These are phyloP conservation scores for Phaseolus lunatus DNA, from an alignment of 306 rosid genomes.

Conservation along the genomic window DNA sequence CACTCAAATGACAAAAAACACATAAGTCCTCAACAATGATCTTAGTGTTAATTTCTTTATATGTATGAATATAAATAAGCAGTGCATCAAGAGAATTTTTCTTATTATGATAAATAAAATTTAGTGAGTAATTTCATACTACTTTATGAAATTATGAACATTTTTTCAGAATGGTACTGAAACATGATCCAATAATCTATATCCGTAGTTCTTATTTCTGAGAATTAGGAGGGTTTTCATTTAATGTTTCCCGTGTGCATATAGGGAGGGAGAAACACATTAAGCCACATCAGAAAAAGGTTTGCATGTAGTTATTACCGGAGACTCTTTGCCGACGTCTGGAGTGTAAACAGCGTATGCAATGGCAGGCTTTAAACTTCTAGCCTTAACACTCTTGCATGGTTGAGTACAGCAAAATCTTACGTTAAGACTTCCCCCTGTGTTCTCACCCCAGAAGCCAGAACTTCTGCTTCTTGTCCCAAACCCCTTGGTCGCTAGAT, in stretches of 20 bases:
- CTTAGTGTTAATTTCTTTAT: neutral
- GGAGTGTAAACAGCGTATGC: constrained; percentile 63
- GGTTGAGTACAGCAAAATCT: constrained; percentile 42
- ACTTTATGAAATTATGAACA: too few relatives aligned
- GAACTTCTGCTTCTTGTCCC: constrained; percentile 38
- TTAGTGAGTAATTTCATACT: too few relatives aligned
- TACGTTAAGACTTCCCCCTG: constrained; percentile 48
- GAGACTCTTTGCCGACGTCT: constrained; percentile 48
- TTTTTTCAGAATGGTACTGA: too few relatives aligned
- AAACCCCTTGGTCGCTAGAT: constrained; percentile 22
- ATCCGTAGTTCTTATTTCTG: too few relatives aligned
- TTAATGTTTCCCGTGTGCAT: too few relatives aligned
- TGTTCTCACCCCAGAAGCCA: constrained; percentile 68
- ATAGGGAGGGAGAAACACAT: neutral
- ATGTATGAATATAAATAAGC: too few relatives aligned
- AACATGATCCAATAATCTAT: too few relatives aligned
- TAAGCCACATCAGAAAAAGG: neutral
- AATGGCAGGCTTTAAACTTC: constrained; percentile 54
- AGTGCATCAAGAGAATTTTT: too few relatives aligned
- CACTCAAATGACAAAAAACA: neutral
- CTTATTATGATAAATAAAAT: too few relatives aligned
- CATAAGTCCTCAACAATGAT: neutral
- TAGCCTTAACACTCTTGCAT: constrained; percentile 43
- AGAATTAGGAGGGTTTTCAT: too few relatives aligned
- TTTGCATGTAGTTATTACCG: constrained; percentile 49